phyloP scores from a whole-genome alignment of 2,329 filamentous ascomycete species.

The Periconia digitata region DNA sequence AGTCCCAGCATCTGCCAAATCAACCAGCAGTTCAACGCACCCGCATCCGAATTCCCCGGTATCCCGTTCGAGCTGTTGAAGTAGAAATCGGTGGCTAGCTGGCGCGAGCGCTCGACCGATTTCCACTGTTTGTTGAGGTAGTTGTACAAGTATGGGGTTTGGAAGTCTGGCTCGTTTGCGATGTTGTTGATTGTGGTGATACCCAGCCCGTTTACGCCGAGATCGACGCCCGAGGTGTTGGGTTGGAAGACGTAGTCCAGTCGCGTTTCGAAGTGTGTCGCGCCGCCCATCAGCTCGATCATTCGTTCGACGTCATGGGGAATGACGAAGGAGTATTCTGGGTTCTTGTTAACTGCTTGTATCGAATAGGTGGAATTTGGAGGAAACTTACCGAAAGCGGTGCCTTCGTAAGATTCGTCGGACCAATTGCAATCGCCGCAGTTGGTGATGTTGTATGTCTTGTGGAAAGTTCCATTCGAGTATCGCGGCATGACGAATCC shows the following conservation, averaged over 20 bases:
- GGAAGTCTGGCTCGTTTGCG: constrained; percentile 45
- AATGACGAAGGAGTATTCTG: constrained; percentile 48
- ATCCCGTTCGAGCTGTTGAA: constrained; percentile 44
- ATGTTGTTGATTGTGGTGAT: constrained; percentile 42
- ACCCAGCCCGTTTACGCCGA: constrained; percentile 38
- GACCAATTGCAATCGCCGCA: constrained; percentile 48
- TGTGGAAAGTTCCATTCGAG: constrained; percentile 38
- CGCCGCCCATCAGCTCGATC: constrained; percentile 48
- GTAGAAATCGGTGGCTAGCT: constrained; percentile 46
- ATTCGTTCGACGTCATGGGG: constrained; percentile 47
- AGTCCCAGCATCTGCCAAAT: constrained; percentile 54
- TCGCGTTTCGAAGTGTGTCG: constrained; percentile 40
- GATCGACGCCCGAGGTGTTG: constrained; percentile 40
- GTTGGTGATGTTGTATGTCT: constrained; percentile 45
- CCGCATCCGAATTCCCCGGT: constrained; percentile 51
- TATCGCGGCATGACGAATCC: constrained; percentile 42
- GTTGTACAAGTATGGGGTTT: constrained; percentile 46
- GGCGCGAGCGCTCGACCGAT: constrained; percentile 32
- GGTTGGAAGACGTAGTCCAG: constrained; percentile 47
- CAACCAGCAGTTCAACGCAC: constrained; percentile 54
- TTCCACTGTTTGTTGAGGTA: constrained; percentile 46
- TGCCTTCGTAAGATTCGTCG: constrained; percentile 47
- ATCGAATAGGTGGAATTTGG: not conserved
- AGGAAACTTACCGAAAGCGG: constrained; percentile 36
- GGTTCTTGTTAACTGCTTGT: not conserved